phyloP scores from a whole-genome alignment of 495 filamentous ascomycete genomes.

The Monascus purpureus region DNA sequence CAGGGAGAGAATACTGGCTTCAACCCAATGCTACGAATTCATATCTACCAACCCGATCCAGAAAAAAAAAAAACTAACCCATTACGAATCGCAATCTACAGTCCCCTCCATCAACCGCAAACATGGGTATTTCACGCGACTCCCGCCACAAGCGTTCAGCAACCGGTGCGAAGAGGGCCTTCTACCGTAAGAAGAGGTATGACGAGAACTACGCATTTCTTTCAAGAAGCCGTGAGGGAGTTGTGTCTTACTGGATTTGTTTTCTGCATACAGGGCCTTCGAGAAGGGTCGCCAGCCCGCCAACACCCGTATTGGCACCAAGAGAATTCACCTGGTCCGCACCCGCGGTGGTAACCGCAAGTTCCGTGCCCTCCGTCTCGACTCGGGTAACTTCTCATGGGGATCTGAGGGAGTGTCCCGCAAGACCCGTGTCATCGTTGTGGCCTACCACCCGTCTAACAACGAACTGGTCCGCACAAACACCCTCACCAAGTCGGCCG shows the following conservation, averaged over 20 bases:
- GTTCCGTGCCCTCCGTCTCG: slow-evolving; percentile 97
- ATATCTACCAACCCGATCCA: too few species aligned
- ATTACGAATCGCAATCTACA: slow-evolving; percentile 5
- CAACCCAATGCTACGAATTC: too few species aligned
- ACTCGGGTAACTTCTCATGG: slow-evolving; percentile 99
- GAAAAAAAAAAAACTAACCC: not conserved
- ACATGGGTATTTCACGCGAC: slow-evolving; percentile 99
- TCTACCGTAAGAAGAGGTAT: slow-evolving; percentile 81
- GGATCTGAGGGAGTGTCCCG: slow-evolving; percentile 91
- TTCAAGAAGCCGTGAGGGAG: slow-evolving; percentile 1
- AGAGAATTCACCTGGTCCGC: slow-evolving; percentile 98
- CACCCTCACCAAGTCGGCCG: slow-evolving; percentile 96
- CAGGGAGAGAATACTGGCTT: too few species aligned
- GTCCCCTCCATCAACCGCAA: slow-evolving; percentile 48
- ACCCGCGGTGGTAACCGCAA: slow-evolving; percentile 98
- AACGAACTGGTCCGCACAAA: slow-evolving; percentile 99
- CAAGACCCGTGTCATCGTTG: slow-evolving; percentile 96
- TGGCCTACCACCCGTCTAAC: slow-evolving; percentile 98
- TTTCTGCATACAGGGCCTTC: slow-evolving; percentile 61
- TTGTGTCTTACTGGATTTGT: slow-evolving; percentile 2
- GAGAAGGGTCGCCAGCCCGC: slow-evolving; percentile 98
- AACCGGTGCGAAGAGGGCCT: slow-evolving; percentile 90
- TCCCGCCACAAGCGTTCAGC: slow-evolving; percentile 98
- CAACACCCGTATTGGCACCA: slow-evolving; percentile 96
- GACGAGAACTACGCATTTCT: slow-evolving; percentile 11